Evolutionary conservation across 2,329 filamentous ascomycete genomes (phyloP), one percentile per base, ranked within the genome.

Genomic region (Botrytis fragariae): DNA sequence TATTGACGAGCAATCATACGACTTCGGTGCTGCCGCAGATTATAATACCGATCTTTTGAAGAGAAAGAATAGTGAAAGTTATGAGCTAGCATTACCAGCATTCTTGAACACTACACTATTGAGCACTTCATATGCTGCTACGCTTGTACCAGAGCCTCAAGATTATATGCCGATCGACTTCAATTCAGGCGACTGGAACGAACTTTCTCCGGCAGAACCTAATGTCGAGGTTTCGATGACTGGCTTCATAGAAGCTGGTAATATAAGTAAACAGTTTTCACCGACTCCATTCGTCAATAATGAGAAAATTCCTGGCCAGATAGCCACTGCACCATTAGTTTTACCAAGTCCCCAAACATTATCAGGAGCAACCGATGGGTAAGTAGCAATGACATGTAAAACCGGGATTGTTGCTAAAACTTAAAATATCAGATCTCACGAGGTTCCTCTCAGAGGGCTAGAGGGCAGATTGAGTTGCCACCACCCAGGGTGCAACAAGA

Each of bases 41-140:
- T 44, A 12, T 20, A 63, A 63, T 63, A 8, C 1, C 39, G 16
- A 12, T 44, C n/a, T 63, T 16, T 12, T 44, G 25, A 42, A 42
- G 8, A 18, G 16, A 8, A 44, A 3, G 4, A 3, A 1, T 5
- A 6, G 29, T 7, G 7, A n/a, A 6, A 20, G 5, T 29, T 1
- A 18, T 1, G 61, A 29, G 51, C 14, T 57, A 29, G n/a, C n/a
- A 0, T 57, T 29, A 18, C 0, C n/a, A 29, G 14, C 3, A 6
- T 57, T 16, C 16, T 29, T 20, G 1, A 29, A 20, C n/a, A n/a
- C 20, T 22, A 2, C 32, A 2, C 20, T n/a, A 29, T 16, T 37
- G 37, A 18, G 60, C 16, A 42, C 12, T 29, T 18, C 7, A 10
- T 20, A 63, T 32, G 37, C 37, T 29, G n/a, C 16, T 4, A 42